These are phyloP conservation scores for Coccomyxa subellipsoidea DNA, from an alignment of 163 green algal genomes.

Conservation along the genomic window DNA sequence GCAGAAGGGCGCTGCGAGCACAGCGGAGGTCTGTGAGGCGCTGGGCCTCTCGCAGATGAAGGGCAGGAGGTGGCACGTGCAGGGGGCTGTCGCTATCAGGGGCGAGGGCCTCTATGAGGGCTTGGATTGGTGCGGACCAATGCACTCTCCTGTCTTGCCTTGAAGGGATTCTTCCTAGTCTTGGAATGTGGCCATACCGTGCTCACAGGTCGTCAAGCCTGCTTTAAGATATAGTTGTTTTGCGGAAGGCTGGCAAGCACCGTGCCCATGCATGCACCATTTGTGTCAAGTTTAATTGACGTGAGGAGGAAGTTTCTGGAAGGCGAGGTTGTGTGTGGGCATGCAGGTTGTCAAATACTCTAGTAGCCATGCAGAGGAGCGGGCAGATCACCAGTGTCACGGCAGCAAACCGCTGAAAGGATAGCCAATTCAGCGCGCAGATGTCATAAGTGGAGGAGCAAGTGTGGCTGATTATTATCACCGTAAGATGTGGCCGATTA, in stretches of 20 bases:
- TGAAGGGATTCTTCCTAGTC: background rate
- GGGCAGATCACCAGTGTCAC: slow-evolving; percentile 34
- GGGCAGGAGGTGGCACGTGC: slow-evolving; percentile 65
- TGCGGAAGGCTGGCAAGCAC: too few species aligned
- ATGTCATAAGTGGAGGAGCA: too few species aligned
- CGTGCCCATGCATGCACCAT: too few species aligned
- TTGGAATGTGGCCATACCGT: too few species aligned
- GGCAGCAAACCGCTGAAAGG: slow-evolving; percentile 17
- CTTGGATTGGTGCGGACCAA: slow-evolving; percentile 55
- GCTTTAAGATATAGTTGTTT: too few species aligned
- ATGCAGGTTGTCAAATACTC: slow-evolving; percentile 31
- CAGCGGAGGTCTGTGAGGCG: slow-evolving; percentile 54
- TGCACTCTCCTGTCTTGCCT: background rate
- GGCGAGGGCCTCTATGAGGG: slow-evolving; percentile 76
- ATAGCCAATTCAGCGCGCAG: background rate
- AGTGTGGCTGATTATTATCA: too few species aligned
- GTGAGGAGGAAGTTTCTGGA: background rate
- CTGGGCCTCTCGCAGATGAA: slow-evolving; percentile 52
- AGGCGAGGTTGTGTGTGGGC: background rate
- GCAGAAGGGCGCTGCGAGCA: slow-evolving; percentile 49
- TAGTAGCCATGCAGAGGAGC: slow-evolving; percentile 33
- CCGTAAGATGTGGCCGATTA: too few species aligned
- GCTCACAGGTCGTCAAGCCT: too few species aligned
- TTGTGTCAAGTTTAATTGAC: background rate
- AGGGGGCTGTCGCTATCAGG: slow-evolving; percentile 67